Conservation (phyloP, 192 early-diverging fungal genomes). For the Rhizophagus clarus region DNA sequence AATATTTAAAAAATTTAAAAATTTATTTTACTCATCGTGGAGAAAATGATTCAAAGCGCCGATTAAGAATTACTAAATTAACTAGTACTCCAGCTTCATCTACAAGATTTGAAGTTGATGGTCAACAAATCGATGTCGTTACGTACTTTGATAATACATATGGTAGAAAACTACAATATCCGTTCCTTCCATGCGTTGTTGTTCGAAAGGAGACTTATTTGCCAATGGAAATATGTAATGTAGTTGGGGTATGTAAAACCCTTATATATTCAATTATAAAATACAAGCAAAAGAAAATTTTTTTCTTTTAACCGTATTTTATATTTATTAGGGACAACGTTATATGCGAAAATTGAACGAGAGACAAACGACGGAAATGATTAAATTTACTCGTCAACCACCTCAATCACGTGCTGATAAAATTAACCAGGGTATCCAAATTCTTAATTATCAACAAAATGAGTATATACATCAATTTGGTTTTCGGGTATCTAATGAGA, state of each 20-base stretch:
- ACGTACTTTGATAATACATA: conserved; percentile 79
- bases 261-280: background rate
- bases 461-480: too few species aligned
- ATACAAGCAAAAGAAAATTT: too few species aligned
- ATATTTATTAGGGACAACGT: too few species aligned
- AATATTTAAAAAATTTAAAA: conserved; percentile 51
- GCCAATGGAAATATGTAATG: conserved; percentile 89
- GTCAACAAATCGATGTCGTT: conserved; percentile 62
- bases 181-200: conserved; percentile 81
- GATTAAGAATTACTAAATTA: conserved; percentile 70
- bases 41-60: conserved; percentile 48
- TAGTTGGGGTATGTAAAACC: conserved; percentile 48
- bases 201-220: conserved; percentile 70
- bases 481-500: too few species aligned
- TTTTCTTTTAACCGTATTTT: too few species aligned
- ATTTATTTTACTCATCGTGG: conserved; percentile 65
- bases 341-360: too few species aligned
- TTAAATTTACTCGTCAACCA: too few species aligned
- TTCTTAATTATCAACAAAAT: too few species aligned
- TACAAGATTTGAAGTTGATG: too few species aligned
- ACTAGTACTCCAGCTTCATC: conserved; percentile 64
- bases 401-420: too few species aligned
- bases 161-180: conserved; percentile 67
- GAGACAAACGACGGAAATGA: too few species aligned
- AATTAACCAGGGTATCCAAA: too few species aligned